Evolutionary conservation across 78 protist species (phyloP), one percentile per base, ranked within the genome.

Genomic region (Polysphondylium violaceum): DNA sequence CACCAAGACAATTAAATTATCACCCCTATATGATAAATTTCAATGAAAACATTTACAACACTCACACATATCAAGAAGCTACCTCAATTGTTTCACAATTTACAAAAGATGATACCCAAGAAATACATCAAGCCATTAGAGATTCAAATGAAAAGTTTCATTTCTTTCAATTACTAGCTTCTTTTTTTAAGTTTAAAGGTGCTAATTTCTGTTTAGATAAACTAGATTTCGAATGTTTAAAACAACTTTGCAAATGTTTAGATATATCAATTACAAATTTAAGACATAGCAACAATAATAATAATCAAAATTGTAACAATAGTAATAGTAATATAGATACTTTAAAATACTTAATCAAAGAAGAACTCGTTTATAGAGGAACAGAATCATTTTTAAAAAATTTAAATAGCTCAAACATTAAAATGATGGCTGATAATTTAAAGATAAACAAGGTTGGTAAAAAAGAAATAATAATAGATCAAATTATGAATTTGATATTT

Each of bases 331-430:
- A n/a, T 56, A 56, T 56, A 17, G 63, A 56, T 14, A 6, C 7
- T 17, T 47, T 71, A 31, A 51, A 47, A 31, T 19, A 21, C 23
- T 11, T n/a, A 43, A 77, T 77, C 21, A 63, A 77, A 50, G 61
- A 63, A 16, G 79, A 83, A 43, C 1, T 83, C 1, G 40, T 83
- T 19, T 23, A 50, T n/a, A 50, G 74, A 50, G 90, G 90, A 21
- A 83, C 90, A 40, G 90, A 83, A 55, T 69, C 78, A 23, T 83
- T 69, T 43, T 56, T 83, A 7, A 67, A 38, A 31, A 83, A 83
- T 69, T 50, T 83, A 51, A 83, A 51, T 9, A 60, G 79, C 27
- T 69, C 76, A 56, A 56, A 41, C 16, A 41, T 83, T 11, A 50
- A 47, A 44, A 35, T 63, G 38, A 40, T 83, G 7, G 90, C 78